phyloP scores from a whole-genome alignment of 306 rosid species.

The Gastrolobium bilobum region DNA sequence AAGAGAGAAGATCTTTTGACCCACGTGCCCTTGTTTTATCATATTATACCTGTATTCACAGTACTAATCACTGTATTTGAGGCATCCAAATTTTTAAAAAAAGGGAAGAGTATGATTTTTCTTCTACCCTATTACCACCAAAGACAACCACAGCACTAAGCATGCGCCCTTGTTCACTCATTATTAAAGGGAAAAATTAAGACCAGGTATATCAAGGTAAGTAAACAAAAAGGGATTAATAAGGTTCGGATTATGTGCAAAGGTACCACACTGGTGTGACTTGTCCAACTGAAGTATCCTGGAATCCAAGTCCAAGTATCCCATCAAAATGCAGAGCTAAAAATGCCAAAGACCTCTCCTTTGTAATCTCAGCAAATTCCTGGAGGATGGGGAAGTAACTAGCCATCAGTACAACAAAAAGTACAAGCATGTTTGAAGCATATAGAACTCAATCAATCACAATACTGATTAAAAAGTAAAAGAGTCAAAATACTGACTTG shows the following conservation, averaged over 20 bases:
- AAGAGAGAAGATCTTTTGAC: conserved; percentile 52
- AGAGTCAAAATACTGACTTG: conserved; percentile 46
- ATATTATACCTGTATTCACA: conserved; percentile 55
- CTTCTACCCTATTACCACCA: conserved; percentile 1
- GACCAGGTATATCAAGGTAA: not conserved
- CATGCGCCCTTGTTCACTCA: not conserved
- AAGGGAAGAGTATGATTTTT: not conserved
- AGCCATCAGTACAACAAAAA: conserved; percentile 28
- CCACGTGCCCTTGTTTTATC: conserved; percentile 53
- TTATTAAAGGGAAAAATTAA: conserved; percentile 18
- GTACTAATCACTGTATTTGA: not conserved
- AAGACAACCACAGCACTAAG: conserved; percentile 14
- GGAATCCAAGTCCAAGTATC: conserved; percentile 62
- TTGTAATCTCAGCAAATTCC: conserved; percentile 60
- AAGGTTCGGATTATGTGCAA: not conserved
- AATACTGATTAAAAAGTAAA: not conserved
- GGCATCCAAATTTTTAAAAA: not conserved
- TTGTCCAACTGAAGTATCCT: conserved; percentile 48
- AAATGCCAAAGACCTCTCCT: conserved; percentile 52
- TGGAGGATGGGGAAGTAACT: conserved; percentile 40
- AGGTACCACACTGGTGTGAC: conserved; percentile 60
- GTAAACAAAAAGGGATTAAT: conserved; percentile 1
- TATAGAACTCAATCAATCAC: conserved; percentile 13
- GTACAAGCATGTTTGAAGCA: conserved; percentile 13
- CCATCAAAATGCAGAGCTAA: conserved; percentile 58